Base-by-base conservation (phyloP, 2,329 filamentous ascomycete genomes). In the Penicillium sp. region DNA sequence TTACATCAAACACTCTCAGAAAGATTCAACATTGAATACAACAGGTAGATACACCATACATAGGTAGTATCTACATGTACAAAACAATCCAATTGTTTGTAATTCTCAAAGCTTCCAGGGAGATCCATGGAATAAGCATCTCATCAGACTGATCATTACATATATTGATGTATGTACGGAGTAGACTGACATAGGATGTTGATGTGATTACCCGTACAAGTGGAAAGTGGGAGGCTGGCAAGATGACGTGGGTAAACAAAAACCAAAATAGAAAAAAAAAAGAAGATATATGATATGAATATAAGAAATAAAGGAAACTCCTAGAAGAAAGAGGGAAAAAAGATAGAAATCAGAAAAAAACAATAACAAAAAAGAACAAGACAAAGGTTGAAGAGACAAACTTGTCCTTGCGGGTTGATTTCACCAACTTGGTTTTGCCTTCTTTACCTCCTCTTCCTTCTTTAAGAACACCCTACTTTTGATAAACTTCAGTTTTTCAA, bases 81-180 rank as follows among this genome's bases (percentile, higher is more conserved):
- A 9, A 29, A 10, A 9, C 27, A 29, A 29, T 29, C 1, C 21
- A 23, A 0, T 31, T 4, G 13, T 41, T 43, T 31, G 12, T 23
- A 33, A 10, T 12, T 35, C 9, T 23, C 44, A 23, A 33, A 47
- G 6, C 33, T 31, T 47, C 27, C 4, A 21, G 13, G 17, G 43
- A 31, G 1, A 33, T 23, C 29, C 29, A 33, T 47, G 29, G 29
- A 47, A 15, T 33, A 12, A 33, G 1, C 4, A 33, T 35, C 29
- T 48, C 45, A 35, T 48, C 31, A 48, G 45, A 35, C 45, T 48
- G 45, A 48, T 25, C 45, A 25, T 35, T 48, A n/a, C 45, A 48
- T 33, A 6, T 6, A 31, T 13, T 6, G 12, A 31, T 31, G 0
- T 29, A 29, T 25, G 25, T 25, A 25, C 1, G 27, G n/a, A n/a